Conservation (phyloP, 805 yeast species). For the Dipodascopsis uninucleata region DNA sequence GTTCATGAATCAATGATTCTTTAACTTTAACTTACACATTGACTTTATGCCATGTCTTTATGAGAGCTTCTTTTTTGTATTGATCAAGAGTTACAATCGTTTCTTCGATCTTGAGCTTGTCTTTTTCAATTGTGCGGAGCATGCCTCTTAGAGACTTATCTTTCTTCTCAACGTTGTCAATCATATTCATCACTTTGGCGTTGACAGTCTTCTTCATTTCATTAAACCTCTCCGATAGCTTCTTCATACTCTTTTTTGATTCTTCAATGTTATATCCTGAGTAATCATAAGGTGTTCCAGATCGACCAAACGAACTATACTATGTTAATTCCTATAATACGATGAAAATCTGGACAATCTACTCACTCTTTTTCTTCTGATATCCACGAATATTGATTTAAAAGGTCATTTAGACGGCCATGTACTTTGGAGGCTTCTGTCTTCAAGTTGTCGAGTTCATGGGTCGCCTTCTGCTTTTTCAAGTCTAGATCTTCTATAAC, state of each 20-base stretch:
- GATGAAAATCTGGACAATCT: no score
- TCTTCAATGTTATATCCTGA: conserved; percentile 49
- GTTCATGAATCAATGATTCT: not conserved
- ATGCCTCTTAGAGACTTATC: conserved; percentile 70
- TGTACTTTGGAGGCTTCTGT: conserved; percentile 24
- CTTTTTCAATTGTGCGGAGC: conserved; percentile 84
- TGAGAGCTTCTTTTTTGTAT: conserved; percentile 76
- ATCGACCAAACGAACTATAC: conserved; percentile 33
- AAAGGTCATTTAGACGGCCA: conserved; percentile 44
- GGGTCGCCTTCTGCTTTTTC: conserved; percentile 32
- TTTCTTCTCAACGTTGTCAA: conserved; percentile 86
- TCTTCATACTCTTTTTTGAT: conserved; percentile 53
- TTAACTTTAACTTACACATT: conserved; percentile 40
- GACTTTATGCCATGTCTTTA: conserved; percentile 82
- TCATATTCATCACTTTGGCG: conserved; percentile 82
- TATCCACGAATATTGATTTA: conserved; percentile 67
- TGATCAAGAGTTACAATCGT: conserved; percentile 80
- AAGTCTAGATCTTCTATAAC: conserved; percentile 32
- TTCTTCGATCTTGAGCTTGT: conserved; percentile 82
- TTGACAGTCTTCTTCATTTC: conserved; percentile 79
- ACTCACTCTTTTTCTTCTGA: conserved; percentile 50
- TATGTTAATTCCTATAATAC: not conserved
- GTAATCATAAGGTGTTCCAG: conserved; percentile 36
- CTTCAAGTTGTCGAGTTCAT: conserved; percentile 33
- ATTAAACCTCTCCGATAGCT: conserved; percentile 56